Conservation (phyloP, 495 filamentous ascomycete genomes). For the Hypoxylon trugodes region DNA sequence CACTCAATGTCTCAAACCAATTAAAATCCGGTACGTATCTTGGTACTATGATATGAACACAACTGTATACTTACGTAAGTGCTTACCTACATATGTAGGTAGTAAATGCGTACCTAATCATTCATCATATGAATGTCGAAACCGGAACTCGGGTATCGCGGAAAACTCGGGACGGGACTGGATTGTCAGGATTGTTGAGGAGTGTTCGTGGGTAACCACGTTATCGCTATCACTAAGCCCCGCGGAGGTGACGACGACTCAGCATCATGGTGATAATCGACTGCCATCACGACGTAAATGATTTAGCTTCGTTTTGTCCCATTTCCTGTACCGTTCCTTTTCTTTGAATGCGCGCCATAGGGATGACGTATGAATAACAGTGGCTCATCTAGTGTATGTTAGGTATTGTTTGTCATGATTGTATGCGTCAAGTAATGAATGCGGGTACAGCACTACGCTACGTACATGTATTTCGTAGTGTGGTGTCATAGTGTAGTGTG, state of each 20-base stretch:
- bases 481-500: no score
- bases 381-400: slow-evolving; percentile 1
- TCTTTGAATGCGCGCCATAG: slow-evolving; percentile 3
- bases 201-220: no score
- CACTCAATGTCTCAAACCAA: slow-evolving; percentile 24
- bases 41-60: no score
- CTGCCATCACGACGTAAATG: slow-evolving; percentile 16
- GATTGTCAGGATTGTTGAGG: no score
- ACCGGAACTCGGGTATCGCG: slow-evolving; percentile 20
- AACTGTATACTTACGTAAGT: slow-evolving; percentile 19
- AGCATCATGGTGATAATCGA: slow-evolving; percentile 31
- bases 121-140: not conserved
- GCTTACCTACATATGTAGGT: not conserved
- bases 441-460: no score
- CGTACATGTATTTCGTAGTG: not conserved
- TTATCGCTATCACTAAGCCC: slow-evolving; percentile 28
- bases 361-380: slow-evolving; percentile 29
- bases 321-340: not conserved
- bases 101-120: not conserved
- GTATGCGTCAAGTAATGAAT: no score
- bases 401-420: not conserved
- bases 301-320: not conserved
- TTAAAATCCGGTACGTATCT: slow-evolving; percentile 25
- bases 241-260: slow-evolving; percentile 28
- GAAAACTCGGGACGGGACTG: not conserved